Percentiles rank a stretch among this genome's conserved stretches.
Evolutionary conservation across 208 protist genomes (phyloP).

Genomic region (Acanthamoeba healyi): DNA sequence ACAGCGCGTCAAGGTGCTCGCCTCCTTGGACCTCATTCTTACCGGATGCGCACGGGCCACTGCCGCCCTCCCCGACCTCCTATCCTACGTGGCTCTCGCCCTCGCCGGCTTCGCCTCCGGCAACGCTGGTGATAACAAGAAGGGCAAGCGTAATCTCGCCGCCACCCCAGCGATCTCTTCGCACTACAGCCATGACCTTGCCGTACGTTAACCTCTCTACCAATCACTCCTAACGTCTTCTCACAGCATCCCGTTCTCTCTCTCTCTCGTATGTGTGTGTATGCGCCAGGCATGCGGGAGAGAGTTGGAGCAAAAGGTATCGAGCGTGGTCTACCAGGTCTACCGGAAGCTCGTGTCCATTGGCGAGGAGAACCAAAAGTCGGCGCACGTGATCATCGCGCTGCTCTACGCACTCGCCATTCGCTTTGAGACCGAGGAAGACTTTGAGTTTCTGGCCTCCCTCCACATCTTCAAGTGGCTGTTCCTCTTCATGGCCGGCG

Average conservation of each 20-base stretch:
- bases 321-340: not conserved
- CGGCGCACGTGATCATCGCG: not conserved
- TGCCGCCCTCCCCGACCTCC: not conserved
- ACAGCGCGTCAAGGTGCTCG: not conserved
- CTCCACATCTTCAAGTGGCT: not conserved
- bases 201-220: no score
- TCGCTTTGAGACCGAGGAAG: not conserved
- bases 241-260: not conserved
- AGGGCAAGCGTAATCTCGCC: not conserved
- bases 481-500: not conserved
- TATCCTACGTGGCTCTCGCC: conserved; percentile 4
- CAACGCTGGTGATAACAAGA: not conserved
- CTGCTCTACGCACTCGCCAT: conserved; percentile 3
- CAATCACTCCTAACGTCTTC: no score
- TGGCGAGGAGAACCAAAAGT: not conserved
- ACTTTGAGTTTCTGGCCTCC: conserved; percentile 1
- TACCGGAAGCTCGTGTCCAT: not conserved
- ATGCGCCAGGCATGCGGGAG: not conserved
- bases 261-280: not conserved
- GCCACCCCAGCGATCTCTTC: not conserved
- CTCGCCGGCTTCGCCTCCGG: not conserved
- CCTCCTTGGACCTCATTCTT: not conserved
- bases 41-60: not conserved
- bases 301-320: not conserved
- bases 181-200: conserved; percentile 7